Conservation (phyloP, 441 rosid species). For the Theobroma grandiflorum region DNA sequence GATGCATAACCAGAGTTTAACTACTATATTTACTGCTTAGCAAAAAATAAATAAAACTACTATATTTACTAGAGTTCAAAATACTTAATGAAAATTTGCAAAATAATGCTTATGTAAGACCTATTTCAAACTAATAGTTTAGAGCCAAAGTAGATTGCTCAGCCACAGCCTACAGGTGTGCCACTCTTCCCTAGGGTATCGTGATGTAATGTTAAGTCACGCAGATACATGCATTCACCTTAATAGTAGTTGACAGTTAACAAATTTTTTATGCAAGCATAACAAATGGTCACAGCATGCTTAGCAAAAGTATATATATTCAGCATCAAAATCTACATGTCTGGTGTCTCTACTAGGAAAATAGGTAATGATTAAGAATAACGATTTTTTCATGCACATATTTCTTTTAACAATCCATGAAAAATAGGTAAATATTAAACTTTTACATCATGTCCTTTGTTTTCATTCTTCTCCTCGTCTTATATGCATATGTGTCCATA, state of each 20-base stretch:
- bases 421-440: neutral
- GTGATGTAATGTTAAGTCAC: neutral
- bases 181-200: neutral
- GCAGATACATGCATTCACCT: too few relatives aligned
- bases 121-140: neutral
- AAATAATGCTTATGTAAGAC: neutral
- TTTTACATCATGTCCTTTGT: neutral
- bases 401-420: neutral
- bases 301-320: neutral
- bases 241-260: neutral
- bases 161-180: neutral
- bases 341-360: neutral
- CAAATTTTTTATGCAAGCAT: too few relatives aligned
- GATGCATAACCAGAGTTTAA: too few relatives aligned
- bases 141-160: neutral
- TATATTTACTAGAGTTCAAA: neutral
- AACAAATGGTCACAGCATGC: neutral
- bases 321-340: too few relatives aligned
- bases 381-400: neutral
- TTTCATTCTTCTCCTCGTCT: neutral
- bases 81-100: neutral
- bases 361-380: neutral
- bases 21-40: neutral
- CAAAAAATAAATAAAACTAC: too few relatives aligned
- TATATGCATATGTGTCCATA: neutral